Conservation (phyloP, 2,329 filamentous ascomycete genomes). For the Stylonectria norvegica region DNA sequence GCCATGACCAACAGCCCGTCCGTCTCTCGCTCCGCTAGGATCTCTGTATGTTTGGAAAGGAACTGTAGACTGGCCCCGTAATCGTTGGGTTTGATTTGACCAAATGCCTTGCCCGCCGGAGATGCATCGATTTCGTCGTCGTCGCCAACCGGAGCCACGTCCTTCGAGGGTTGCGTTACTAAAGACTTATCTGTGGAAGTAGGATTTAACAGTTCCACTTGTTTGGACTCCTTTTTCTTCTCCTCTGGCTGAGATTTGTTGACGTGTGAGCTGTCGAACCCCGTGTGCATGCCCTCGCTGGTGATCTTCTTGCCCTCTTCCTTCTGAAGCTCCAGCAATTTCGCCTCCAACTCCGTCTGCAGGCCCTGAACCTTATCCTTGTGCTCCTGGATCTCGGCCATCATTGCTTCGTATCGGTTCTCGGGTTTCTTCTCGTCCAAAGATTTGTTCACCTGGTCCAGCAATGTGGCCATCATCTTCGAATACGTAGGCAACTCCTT, state of each 20-base stretch:
- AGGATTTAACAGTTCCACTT: conserved; percentile 76
- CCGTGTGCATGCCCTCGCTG: conserved; percentile 81
- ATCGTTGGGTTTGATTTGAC: conserved; percentile 70
- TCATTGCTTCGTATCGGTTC: conserved; percentile 69
- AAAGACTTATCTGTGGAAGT: conserved; percentile 32
- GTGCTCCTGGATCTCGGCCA: conserved; percentile 74
- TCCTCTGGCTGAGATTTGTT: conserved; percentile 54
- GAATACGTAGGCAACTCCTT: conserved; percentile 79
- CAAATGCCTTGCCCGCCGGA: conserved; percentile 74
- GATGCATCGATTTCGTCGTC: conserved; percentile 75
- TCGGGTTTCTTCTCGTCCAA: conserved; percentile 72
- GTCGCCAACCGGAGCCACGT: conserved; percentile 45
- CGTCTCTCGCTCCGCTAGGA: conserved; percentile 81
- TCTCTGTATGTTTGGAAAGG: conserved; percentile 71
- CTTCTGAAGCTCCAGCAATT: conserved; percentile 77
- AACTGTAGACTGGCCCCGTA: conserved; percentile 73
- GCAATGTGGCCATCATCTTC: conserved; percentile 95
- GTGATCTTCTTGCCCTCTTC: conserved; percentile 89
- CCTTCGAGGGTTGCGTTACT: conserved; percentile 13
- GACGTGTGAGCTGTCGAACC: conserved; percentile 85
- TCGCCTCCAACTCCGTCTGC: conserved; percentile 69
- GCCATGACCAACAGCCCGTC: conserved; percentile 88
- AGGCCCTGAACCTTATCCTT: conserved; percentile 72
- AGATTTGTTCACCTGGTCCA: conserved; percentile 87
- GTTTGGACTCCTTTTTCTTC: conserved; percentile 46